phyloP scores from a whole-genome alignment of 177 flowering plant genomes.

The Vitis hybrid region DNA sequence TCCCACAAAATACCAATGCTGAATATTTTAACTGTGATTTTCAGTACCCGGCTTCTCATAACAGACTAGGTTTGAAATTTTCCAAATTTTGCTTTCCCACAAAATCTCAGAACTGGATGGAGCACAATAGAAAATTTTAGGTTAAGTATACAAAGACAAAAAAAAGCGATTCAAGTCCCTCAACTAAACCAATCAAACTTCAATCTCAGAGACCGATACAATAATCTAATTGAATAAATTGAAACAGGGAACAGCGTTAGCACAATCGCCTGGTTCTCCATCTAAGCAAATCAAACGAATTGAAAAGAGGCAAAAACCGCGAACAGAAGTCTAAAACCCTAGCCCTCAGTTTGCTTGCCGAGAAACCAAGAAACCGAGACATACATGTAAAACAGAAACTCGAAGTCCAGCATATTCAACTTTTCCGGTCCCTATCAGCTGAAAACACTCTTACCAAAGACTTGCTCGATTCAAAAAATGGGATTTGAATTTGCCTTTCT shows the following conservation, averaged over 20 bases:
- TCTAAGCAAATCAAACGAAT: background rate
- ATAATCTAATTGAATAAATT: background rate
- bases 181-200: background rate
- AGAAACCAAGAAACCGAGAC: conserved; percentile 4
- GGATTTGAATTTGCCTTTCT: background rate
- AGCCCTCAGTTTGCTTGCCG: background rate
- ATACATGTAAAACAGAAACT: background rate
- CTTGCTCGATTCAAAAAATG: no score
- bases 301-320: background rate
- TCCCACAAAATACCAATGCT: no score
- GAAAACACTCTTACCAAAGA: no score
- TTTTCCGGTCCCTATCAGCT: no score
- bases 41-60: no score
- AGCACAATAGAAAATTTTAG: no score
- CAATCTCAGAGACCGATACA: background rate
- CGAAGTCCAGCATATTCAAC: no score
- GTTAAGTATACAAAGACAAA: background rate
- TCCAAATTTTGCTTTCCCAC: background rate
- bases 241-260: conserved; percentile 5
- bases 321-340: background rate
- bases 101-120: no score
- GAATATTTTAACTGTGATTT: no score
- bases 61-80: background rate
- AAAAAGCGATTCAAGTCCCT: background rate
- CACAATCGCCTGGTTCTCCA: conserved; percentile 3